Evolutionary conservation across 73 alveolate genomes (phyloP), one percentile per base, ranked within the genome.

Genomic region (Breviolum minutum): DNA sequence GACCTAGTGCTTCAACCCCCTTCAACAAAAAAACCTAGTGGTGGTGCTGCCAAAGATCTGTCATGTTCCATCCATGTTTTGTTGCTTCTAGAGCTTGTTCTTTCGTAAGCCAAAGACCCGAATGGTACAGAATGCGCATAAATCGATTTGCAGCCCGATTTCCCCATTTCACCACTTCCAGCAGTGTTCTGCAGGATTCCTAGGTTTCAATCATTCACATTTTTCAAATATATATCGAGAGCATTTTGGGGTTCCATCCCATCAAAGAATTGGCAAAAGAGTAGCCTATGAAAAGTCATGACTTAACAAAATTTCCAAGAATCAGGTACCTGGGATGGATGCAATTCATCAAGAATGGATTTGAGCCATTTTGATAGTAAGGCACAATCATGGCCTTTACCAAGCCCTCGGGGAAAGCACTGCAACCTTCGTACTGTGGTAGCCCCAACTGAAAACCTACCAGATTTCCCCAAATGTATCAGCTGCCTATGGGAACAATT

Each of bases 351-450:
- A 62, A 85, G 7, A 22, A 85, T 79, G 63, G 62, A 10, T 13
- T 63, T 27, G 20, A 85, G 94, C 94, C 94, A 85, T 26, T 61
- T 27, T 27, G 19, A 61, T 10, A 85, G 62, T 63, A 85, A 12
- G 12, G 94, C 94, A n/a, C 94, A 62, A 27, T 85, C 94, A 63
- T 63, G 76, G 8, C 94, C 94, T 63, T 85, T 85, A 12, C 94
- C 94, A 8, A 85, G 79, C 10, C 94, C 94, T 63, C 94, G 24
- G 27, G 94, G 94, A 63, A 26, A 85, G 3, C 29, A 5, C 22
- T 63, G 94, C 70, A 85, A 63, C 94, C 94, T 85, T 6, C 24
- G 63, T 8, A 7, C 29, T n/a, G 66, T 32, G 87, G 87, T 11
- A 81, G 70, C 63, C 86, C 86, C 63, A 76, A 8, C n/a, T n/a